Conservation (phyloP, 495 filamentous ascomycete genomes). For the Halenospora varia region DNA sequence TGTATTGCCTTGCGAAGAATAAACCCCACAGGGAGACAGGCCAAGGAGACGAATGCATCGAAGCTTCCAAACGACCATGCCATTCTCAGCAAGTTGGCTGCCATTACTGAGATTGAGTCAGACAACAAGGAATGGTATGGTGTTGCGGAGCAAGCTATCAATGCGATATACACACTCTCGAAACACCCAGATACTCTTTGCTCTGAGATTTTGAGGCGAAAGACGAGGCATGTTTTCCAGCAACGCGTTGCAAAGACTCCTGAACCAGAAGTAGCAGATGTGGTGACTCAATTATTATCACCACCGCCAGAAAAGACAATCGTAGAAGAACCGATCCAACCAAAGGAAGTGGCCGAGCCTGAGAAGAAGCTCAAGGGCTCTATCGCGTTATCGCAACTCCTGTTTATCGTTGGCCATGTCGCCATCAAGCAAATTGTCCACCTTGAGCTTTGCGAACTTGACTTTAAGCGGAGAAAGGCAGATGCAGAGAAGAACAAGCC, state of each 20-base stretch:
- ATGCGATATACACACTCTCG: slow-evolving; percentile 90
- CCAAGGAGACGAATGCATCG: slow-evolving; percentile 63
- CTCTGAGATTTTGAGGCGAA: slow-evolving; percentile 83
- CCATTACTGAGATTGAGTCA: slow-evolving; percentile 75
- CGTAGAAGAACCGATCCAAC: slow-evolving; percentile 12
- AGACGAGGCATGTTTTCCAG: slow-evolving; percentile 77
- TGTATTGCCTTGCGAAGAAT: slow-evolving; percentile 90
- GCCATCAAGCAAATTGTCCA: slow-evolving; percentile 99
- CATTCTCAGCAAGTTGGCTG: slow-evolving; percentile 72
- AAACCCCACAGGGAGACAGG: slow-evolving; percentile 73
- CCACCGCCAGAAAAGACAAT: slow-evolving; percentile 30
- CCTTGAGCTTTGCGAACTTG: slow-evolving; percentile 91
- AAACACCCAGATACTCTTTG: slow-evolving; percentile 94
- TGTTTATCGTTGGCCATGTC: slow-evolving; percentile 95
- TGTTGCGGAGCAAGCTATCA: slow-evolving; percentile 94
- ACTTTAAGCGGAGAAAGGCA: slow-evolving; percentile 94
- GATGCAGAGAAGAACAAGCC: slow-evolving; percentile 79
- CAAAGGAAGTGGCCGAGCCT: slow-evolving; percentile 6
- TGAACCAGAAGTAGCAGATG: slow-evolving; percentile 26
- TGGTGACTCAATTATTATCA: slow-evolving; percentile 8
- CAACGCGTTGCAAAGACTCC: slow-evolving; percentile 23
- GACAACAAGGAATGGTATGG: slow-evolving; percentile 96
- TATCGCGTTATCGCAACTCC: slow-evolving; percentile 77
- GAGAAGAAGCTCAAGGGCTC: slow-evolving; percentile 54
- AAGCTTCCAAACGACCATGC: slow-evolving; percentile 92